phyloP scores from a whole-genome alignment of 345 rosid species.

The Reutealis trisperma region DNA sequence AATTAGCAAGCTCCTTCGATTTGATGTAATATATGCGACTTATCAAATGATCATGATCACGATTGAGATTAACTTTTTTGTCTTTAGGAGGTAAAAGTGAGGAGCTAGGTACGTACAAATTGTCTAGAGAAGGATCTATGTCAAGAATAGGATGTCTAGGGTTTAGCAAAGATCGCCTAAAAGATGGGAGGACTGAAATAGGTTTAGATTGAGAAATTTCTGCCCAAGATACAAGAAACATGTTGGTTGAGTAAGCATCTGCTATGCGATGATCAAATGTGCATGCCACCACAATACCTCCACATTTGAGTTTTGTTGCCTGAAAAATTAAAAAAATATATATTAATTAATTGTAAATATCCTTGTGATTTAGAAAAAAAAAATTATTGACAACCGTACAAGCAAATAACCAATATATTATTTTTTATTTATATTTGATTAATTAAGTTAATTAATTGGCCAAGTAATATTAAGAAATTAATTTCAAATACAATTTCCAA shows the following conservation, averaged over 20 bases:
- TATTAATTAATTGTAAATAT: too few relatives aligned
- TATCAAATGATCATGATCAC: conserved; percentile 30
- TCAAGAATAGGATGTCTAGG: conserved; percentile 48
- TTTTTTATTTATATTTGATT: too few relatives aligned
- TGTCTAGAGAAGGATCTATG: conserved; percentile 41
- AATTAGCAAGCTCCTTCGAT: conserved; percentile 33
- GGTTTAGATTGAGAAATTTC: conserved; percentile 49
- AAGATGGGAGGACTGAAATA: conserved; percentile 50
- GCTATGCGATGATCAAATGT: conserved; percentile 78
- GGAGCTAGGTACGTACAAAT: conserved; percentile 51
- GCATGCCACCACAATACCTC: conserved; percentile 66
- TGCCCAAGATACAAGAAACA: conserved; percentile 79
- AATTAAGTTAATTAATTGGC: too few relatives aligned
- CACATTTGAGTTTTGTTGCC: conserved; percentile 71
- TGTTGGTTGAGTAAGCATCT: conserved; percentile 71
- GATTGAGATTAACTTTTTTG: not conserved
- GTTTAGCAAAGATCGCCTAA: conserved; percentile 57
- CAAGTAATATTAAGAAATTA: too few relatives aligned
- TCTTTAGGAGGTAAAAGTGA: conserved; percentile 46
- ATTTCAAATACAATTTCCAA: too few relatives aligned
- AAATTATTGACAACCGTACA: too few relatives aligned
- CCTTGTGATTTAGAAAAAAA: too few relatives aligned
- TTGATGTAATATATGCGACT: conserved; percentile 62
- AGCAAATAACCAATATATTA: too few relatives aligned
- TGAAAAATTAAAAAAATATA: too few relatives aligned